A percentile compares a stretch with the other conserved stretches of the same genome.
Conservation (phyloP, 1,139 yeast genomes). For the Zygotorulaspora mrakii region DNA sequence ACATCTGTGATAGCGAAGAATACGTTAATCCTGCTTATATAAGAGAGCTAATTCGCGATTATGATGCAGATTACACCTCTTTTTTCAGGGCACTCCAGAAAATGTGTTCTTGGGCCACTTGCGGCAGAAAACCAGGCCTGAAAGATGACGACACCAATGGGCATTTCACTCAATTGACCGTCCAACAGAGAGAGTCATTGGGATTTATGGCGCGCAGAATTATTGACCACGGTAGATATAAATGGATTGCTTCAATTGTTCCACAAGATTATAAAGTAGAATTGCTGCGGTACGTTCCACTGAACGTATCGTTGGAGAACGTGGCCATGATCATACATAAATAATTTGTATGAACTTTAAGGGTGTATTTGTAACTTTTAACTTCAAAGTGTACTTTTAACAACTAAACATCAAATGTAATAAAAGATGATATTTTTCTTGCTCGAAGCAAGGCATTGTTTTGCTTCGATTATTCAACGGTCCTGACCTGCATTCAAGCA, state of each 20-base stretch:
- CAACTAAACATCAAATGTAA: no score
- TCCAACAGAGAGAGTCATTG: conserved; percentile 48
- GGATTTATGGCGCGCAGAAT: conserved; percentile 69
- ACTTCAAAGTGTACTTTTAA: no score
- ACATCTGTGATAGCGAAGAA: conserved; percentile 60
- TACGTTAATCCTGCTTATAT: conserved; percentile 50
- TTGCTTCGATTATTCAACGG: no score
- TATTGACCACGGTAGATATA: conserved; percentile 56
- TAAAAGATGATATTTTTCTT: no score
- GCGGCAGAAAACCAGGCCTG: conserved; percentile 50
- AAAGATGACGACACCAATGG: conserved; percentile 36
- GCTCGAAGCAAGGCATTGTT: no score
- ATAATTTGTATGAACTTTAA: neutral
- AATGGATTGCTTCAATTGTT: conserved; percentile 41
- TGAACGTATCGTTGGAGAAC: conserved; percentile 65
- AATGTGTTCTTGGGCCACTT: conserved; percentile 85
- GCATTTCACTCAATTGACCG: conserved; percentile 45
- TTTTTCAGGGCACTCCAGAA: conserved; percentile 53
- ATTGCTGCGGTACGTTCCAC: conserved; percentile 56
- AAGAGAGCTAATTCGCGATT: conserved; percentile 34
- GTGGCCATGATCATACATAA: conserved; percentile 46
- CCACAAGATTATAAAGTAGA: conserved; percentile 42
- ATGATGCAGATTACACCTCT: conserved; percentile 23
- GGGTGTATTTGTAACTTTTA: neutral
- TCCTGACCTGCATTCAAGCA: no score